Evolutionary conservation across 2,329 filamentous ascomycete species (phyloP).

Genomic region (Penicillium fuscoglaucum): DNA sequence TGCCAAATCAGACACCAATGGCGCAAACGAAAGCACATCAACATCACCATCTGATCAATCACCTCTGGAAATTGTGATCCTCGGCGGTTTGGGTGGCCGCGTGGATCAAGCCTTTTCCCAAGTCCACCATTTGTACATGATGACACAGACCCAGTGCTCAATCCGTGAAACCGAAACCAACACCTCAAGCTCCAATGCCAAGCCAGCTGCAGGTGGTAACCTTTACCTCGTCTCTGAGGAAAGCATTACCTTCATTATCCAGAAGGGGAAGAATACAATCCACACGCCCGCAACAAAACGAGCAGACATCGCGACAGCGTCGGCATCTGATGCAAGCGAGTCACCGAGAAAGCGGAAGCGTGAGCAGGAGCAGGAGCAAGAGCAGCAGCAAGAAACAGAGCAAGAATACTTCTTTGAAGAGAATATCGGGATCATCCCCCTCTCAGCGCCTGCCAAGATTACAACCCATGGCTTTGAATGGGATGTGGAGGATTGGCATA

Average conservation of each 20-base stretch:
- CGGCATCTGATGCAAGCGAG: neutral
- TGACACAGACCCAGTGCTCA: constrained; percentile 38
- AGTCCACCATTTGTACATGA: constrained; percentile 75
- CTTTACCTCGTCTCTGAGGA: constrained; percentile 80
- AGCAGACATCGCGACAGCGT: constrained; percentile 6
- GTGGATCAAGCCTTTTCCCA: constrained; percentile 91
- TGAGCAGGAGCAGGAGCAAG: neutral
- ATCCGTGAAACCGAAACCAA: constrained; percentile 6
- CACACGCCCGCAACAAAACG: constrained; percentile 54
- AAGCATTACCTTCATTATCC: constrained; percentile 80
- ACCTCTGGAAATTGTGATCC: constrained; percentile 66
- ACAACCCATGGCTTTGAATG: constrained; percentile 81
- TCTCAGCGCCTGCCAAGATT: constrained; percentile 76
- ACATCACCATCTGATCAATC: constrained; percentile 5
- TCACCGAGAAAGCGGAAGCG: constrained; percentile 12
- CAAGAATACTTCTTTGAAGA: constrained; percentile 61
- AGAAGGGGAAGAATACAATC: constrained; percentile 66
- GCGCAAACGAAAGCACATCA: neutral
- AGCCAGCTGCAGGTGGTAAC: constrained; percentile 45
- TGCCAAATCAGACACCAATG: constrained; percentile 9
- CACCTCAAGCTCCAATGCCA: neutral
- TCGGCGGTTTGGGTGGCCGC: constrained; percentile 84
- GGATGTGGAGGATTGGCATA: constrained; percentile 83
- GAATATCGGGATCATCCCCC: constrained; percentile 81
- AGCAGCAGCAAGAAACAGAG: constrained; percentile 15